Conservation (phyloP, 1,139 yeast species). For the Kurtzmaniella quercitrusa region DNA sequence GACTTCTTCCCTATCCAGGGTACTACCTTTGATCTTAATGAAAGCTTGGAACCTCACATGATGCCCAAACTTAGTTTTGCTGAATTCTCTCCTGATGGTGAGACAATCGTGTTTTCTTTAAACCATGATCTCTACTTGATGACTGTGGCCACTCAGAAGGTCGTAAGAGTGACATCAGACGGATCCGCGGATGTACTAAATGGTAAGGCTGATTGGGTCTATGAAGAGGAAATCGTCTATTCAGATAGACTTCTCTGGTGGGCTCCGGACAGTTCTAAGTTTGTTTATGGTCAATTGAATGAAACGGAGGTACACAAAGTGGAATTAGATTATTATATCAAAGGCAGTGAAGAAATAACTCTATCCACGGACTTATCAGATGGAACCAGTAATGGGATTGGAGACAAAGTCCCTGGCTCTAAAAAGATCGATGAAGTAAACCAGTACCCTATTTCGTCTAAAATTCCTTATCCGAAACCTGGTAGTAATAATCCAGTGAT, state of each 20-base stretch:
- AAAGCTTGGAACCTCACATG: conserved; percentile 4
- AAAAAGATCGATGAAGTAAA: conserved; percentile 20
- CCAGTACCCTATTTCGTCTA: conserved; percentile 51
- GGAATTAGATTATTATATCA: conserved; percentile 60
- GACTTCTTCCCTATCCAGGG: conserved; percentile 19
- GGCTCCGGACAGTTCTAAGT: conserved; percentile 65
- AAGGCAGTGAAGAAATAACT: conserved; percentile 29
- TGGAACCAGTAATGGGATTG: too few species aligned
- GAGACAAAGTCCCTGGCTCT: conserved; percentile 2
- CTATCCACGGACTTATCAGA: conserved; percentile 18
- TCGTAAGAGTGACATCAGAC: conserved; percentile 52
- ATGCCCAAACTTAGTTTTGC: conserved; percentile 37
- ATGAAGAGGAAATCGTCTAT: conserved; percentile 81
- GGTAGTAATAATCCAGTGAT: conserved; percentile 72
- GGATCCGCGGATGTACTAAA: conserved; percentile 69
- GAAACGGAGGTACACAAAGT: conserved; percentile 68
- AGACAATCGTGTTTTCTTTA: conserved; percentile 29
- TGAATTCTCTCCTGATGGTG: conserved; percentile 38
- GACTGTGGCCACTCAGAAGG: conserved; percentile 22
- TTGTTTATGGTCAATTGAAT: conserved; percentile 65
- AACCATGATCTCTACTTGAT: conserved; percentile 39
- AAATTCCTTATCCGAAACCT: conserved; percentile 83
- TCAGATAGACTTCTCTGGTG: conserved; percentile 78
- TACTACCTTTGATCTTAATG: conserved; percentile 5
- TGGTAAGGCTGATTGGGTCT: conserved; percentile 70